A percentile compares a stretch with the other conserved stretches of the same genome.
phyloP scores from a whole-genome alignment of 345 rosid genomes.

The Diplotaxis tenuifolia region DNA sequence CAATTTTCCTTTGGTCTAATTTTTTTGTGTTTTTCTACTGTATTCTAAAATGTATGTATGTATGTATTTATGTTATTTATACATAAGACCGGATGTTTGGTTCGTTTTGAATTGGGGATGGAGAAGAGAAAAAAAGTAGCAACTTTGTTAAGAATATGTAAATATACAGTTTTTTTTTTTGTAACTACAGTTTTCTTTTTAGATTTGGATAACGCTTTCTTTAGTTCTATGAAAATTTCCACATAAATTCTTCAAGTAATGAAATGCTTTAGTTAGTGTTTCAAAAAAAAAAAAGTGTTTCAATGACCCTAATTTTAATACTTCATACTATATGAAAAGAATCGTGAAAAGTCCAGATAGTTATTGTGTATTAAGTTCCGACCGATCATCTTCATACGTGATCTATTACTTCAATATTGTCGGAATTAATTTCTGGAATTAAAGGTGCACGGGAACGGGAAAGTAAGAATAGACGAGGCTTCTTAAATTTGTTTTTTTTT shows the following conservation, averaged over 20 bases:
- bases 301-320: no score
- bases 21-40: slow-evolving; percentile 31
- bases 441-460: slow-evolving; percentile 30
- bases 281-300: no score
- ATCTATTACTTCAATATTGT: slow-evolving; percentile 12
- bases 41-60: slow-evolving; percentile 19
- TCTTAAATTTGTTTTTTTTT: slow-evolving; percentile 11
- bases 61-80: slow-evolving; percentile 37
- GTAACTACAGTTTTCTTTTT: not conserved
- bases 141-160: slow-evolving; percentile 33
- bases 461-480: slow-evolving; percentile 22
- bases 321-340: no score
- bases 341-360: not conserved
- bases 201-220: slow-evolving; percentile 3
- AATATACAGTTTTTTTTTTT: slow-evolving; percentile 24
- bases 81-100: slow-evolving; percentile 32
- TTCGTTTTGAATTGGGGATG: slow-evolving; percentile 4
- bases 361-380: slow-evolving; percentile 7
- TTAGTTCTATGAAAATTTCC: not conserved
- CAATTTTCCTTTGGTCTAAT: slow-evolving; percentile 26
- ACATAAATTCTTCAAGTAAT: not conserved
- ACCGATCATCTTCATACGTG: slow-evolving; percentile 29
- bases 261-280: no score
- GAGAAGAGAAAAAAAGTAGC: slow-evolving; percentile 16
- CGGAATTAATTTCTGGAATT: slow-evolving; percentile 31